Conservation (phyloP, 2,329 filamentous ascomycete genomes). For the Fusarium buharicum region DNA sequence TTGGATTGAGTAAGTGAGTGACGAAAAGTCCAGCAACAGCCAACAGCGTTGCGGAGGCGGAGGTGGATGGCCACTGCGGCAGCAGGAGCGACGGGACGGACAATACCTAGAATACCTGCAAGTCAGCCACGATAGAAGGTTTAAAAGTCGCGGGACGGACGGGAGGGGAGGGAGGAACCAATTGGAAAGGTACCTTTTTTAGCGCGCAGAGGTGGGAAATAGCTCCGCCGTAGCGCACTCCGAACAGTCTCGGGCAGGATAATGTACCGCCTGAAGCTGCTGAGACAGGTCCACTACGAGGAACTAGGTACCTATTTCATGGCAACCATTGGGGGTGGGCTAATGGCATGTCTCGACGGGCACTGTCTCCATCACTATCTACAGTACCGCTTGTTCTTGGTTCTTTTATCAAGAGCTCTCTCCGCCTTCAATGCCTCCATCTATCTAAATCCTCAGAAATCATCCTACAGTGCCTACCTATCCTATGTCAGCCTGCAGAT, state of each 20-base stretch:
- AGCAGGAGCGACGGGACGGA: slow-evolving; percentile 5
- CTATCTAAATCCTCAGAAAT: too few species aligned
- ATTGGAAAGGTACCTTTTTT: slow-evolving; percentile 31
- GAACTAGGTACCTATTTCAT: background rate
- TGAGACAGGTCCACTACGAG: background rate
- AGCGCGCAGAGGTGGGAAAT: slow-evolving; percentile 20
- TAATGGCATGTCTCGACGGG: too few species aligned
- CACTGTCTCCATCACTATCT: too few species aligned
- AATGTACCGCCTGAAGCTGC: background rate
- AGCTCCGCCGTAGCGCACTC: slow-evolving; percentile 14
- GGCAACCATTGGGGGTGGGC: background rate
- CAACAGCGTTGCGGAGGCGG: slow-evolving; percentile 24
- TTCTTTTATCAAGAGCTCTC: too few species aligned
- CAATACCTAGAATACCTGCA: slow-evolving; percentile 28
- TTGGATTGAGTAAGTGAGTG: slow-evolving; percentile 26
- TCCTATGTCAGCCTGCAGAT: slow-evolving; percentile 34
- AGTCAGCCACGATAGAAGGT: slow-evolving; percentile 34
- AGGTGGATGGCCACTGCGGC: slow-evolving; percentile 24
- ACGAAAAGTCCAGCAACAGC: background rate
- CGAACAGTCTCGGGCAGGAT: slow-evolving; percentile 3
- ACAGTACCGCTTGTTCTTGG: too few species aligned
- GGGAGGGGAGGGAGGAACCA: slow-evolving; percentile 20
- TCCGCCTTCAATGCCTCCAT: too few species aligned
- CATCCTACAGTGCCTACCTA: too few species aligned
- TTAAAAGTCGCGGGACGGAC: slow-evolving; percentile 30